Base-by-base conservation (phyloP, 768 basidiomycete genomes). In the Tricholoma matsutake region DNA sequence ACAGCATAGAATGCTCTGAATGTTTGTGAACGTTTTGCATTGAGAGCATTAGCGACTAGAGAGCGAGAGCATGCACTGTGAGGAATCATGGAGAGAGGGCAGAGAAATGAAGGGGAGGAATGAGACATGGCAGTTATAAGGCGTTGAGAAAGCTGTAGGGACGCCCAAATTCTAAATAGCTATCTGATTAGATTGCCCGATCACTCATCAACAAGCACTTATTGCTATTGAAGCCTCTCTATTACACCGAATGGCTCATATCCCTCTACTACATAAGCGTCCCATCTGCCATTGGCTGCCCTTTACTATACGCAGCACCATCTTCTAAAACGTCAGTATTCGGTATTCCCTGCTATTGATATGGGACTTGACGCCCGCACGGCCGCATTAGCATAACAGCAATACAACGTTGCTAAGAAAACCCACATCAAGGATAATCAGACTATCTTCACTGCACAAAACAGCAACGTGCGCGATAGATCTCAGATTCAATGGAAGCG, bases 1-100 rank as follows among this genome's bases (percentile, higher is more conserved):
- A 88, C 86, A 11, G 86, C 83, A 67, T 84, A 85, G 62, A 78
- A 83, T 3, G 86, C 83, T 54, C 73, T 81, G 68, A 77, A 79
- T 1, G 80, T 73, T 32, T 77, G 76, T 20, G 73, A 70, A 51
- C 77, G 78, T 56, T 67, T 75, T 16, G 75, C 61, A 43, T 71
- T 69, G 63, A 76, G 65, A 54, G 76, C 70, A 62, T 74, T 60
- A 60, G 75, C 59, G 37, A 74, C 65, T n/a, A 77, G 58, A 8
- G 67, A 66, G 52, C 74, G 67, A 45, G 79, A 70, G 31, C 68
- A 51, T 61, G 73, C 56, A 65, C 66, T 68, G 61, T 77, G 75
- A 51, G 77, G 72, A 35, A 80, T 76, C 75, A 83, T 80, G 37
- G 65, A 58, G 60, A 61, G 37, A 39, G 61, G 59, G 45, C 54